phyloP scores from a whole-genome alignment of 192 early-diverging fungal genomes.

The Podila minutissima region DNA sequence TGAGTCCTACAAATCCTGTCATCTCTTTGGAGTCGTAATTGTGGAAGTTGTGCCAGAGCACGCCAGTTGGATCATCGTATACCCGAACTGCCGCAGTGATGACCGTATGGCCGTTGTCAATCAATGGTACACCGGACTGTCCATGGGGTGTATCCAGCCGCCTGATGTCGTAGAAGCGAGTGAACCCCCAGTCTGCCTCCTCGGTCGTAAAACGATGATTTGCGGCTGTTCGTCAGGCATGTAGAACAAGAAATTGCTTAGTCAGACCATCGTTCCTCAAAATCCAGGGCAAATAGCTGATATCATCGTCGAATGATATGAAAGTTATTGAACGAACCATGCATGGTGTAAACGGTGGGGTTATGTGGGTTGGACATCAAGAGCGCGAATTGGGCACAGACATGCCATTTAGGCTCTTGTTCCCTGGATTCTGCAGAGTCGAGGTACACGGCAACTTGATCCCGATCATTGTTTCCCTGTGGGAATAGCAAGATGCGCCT shows the following conservation, averaged over 20 bases:
- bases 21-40: slow-evolving; percentile 91
- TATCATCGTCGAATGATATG: neutral
- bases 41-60: slow-evolving; percentile 94
- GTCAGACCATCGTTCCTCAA: neutral
- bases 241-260: neutral
- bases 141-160: slow-evolving; percentile 52
- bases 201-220: slow-evolving; percentile 85
- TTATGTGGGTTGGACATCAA: slow-evolving; percentile 79
- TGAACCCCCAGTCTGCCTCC: slow-evolving; percentile 97
- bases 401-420: slow-evolving; percentile 75
- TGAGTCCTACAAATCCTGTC: slow-evolving; percentile 93
- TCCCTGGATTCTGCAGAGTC: slow-evolving; percentile 81
- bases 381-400: slow-evolving; percentile 85
- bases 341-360: slow-evolving; percentile 60
- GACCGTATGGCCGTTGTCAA: slow-evolving; percentile 72
- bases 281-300: neutral
- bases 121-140: slow-evolving; percentile 59
- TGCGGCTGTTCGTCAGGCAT: slow-evolving; percentile 50
- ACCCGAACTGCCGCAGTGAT: slow-evolving; percentile 81
- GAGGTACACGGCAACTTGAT: slow-evolving; percentile 85
- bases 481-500: slow-evolving; percentile 94
- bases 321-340: slow-evolving; percentile 40
- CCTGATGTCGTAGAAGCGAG: slow-evolving; percentile 71
- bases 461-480: slow-evolving; percentile 78
- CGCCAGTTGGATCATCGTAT: slow-evolving; percentile 88